Evolutionary conservation across 192 early-diverging fungal genomes (phyloP).

Genomic region (Kickxella alabastrina): DNA sequence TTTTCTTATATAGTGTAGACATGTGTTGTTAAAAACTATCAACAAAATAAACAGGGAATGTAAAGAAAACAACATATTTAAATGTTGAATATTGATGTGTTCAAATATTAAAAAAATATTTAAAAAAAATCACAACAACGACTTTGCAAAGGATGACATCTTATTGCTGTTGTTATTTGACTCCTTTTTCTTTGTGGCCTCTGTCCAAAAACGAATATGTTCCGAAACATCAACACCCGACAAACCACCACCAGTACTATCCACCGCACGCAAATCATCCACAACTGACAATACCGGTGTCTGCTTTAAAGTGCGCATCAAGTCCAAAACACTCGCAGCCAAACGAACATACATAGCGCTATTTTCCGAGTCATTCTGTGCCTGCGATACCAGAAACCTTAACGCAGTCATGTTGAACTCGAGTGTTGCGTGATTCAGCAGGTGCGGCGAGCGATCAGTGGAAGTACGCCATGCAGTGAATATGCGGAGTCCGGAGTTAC

Average conservation of each 20-base stretch:
- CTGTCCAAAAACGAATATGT: slow-evolving; percentile 11
- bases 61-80: no score
- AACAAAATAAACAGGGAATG: no score
- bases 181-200: neutral
- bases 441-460: neutral
- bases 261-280: slow-evolving; percentile 11
- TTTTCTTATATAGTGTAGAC: no score
- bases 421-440: neutral
- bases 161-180: slow-evolving; percentile 9
- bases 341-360: no score
- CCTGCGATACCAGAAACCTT: no score
- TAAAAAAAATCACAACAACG: slow-evolving; percentile 13
- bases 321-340: slow-evolving; percentile 13
- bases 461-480: no score
- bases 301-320: slow-evolving; percentile 24
- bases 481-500: no score
- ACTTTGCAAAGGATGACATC: slow-evolving; percentile 26
- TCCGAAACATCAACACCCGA: slow-evolving; percentile 9
- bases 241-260: slow-evolving; percentile 8
- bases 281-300: slow-evolving; percentile 1
- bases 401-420: slow-evolving; percentile 13
- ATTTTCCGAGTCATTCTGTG: neutral
- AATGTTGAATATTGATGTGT: neutral
- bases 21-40: no score
- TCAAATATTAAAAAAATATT: neutral